phyloP scores from a whole-genome alignment of 345 rosid species.

The Hevea brasiliensis region DNA sequence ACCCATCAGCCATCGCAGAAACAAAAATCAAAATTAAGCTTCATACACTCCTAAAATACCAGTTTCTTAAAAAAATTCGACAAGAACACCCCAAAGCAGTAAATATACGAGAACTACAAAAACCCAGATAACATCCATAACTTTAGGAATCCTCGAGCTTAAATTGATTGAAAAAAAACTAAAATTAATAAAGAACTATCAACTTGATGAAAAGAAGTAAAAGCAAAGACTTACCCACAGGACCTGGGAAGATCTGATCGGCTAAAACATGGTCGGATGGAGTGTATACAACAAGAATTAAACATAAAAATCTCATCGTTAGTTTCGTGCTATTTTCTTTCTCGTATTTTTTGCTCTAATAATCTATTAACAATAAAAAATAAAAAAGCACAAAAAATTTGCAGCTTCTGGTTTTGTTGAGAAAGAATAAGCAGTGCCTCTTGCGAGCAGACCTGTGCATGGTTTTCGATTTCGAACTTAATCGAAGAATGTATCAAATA shows the following conservation, averaged over 20 bases:
- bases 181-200: not conserved
- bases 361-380: not conserved
- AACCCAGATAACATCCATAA: not conserved
- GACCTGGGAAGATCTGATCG: conserved; percentile 70
- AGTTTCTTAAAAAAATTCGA: not conserved
- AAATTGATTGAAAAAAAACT: not conserved
- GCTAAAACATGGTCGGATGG: conserved; percentile 39
- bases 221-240: conserved; percentile 43
- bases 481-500: too few relatives aligned
- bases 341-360: not conserved
- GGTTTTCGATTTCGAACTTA: too few relatives aligned
- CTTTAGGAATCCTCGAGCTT: not conserved
- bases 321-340: too few relatives aligned
- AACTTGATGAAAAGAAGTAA: not conserved
- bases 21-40: not conserved
- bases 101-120: not conserved
- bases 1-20: too few relatives aligned
- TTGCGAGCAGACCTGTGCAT: not conserved
- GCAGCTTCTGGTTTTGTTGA: conserved; percentile 8
- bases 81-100: not conserved
- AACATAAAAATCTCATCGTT: conserved; percentile 26
- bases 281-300: conserved; percentile 27
- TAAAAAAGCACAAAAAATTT: not conserved
- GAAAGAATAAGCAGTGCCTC: not conserved
- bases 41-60: not conserved